These are phyloP conservation scores for Cladosporium velox DNA, from an alignment of 2,329 filamentous ascomycete genomes.

Conservation along the genomic window DNA sequence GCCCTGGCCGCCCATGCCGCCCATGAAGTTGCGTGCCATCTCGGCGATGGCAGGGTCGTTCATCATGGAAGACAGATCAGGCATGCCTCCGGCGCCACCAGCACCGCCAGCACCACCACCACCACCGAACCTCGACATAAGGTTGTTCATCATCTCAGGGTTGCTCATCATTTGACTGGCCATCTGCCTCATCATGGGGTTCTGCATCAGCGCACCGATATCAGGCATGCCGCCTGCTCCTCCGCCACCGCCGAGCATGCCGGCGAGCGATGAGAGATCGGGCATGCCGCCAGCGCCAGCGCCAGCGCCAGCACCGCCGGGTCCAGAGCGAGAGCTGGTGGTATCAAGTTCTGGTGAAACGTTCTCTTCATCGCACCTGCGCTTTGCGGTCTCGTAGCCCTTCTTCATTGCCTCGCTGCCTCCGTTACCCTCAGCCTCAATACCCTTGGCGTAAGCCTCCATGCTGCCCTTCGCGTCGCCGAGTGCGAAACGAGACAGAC, in stretches of 20 bases:
- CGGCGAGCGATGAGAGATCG: constrained; percentile 43
- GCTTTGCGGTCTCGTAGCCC: constrained; percentile 90
- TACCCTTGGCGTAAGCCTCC: constrained; percentile 91
- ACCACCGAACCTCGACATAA: constrained; percentile 84
- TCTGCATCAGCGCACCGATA: constrained; percentile 83
- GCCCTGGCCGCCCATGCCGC: constrained; percentile 51
- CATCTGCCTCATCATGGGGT: constrained; percentile 98
- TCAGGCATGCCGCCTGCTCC: constrained; percentile 85
- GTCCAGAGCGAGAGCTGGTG: constrained; percentile 14
- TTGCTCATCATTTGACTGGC: constrained; percentile 97
- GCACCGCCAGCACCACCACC: constrained; percentile 40
- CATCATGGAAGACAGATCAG: constrained; percentile 84
- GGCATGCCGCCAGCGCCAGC: constrained; percentile 46
- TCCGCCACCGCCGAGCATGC: constrained; percentile 58
- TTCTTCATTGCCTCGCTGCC: constrained; percentile 98
- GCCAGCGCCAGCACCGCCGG: constrained; percentile 24
- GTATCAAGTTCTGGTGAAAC: constrained; percentile 26
- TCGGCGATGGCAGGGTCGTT: constrained; percentile 88
- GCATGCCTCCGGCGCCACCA: constrained; percentile 73
- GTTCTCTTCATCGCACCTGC: constrained; percentile 78
- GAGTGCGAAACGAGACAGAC: constrained; percentile 86
- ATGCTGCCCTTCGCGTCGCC: constrained; percentile 89
- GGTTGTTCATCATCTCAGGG: constrained; percentile 83
- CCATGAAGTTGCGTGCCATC: constrained; percentile 76
- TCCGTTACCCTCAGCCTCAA: constrained; percentile 89